These are phyloP conservation scores for Globisporangium cederbergense DNA, from an alignment of 352 stramenopile genomes.

Conservation along the genomic window DNA sequence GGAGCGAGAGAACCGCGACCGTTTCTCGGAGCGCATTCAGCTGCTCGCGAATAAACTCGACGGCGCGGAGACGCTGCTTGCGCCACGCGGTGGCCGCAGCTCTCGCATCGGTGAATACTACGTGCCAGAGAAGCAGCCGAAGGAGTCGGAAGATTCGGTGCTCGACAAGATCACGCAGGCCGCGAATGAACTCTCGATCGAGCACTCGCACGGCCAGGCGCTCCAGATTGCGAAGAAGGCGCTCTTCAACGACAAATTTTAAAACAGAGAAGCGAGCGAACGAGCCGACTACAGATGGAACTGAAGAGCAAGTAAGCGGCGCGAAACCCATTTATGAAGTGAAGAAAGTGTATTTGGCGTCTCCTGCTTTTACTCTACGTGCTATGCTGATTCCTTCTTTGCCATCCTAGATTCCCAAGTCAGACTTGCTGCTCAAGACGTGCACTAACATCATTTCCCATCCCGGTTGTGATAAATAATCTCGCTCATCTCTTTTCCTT, in stretches of 20 bases:
- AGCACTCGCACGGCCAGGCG: slow-evolving; percentile 76
- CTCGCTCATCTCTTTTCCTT: slow-evolving; percentile 8
- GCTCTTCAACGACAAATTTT: slow-evolving; percentile 84
- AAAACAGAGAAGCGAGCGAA: slow-evolving; percentile 8
- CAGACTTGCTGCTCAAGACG: background rate
- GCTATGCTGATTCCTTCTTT: background rate
- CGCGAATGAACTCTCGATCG: slow-evolving; percentile 83
- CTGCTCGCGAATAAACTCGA: slow-evolving; percentile 83
- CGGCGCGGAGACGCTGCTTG: slow-evolving; percentile 60
- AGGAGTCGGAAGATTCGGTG: slow-evolving; percentile 70
- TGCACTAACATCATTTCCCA: background rate
- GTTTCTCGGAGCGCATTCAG: slow-evolving; percentile 88
- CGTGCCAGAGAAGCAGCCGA: slow-evolving; percentile 78
- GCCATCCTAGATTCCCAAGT: background rate
- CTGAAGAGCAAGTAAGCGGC: background rate
- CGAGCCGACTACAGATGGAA: background rate
- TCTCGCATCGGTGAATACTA: slow-evolving; percentile 84
- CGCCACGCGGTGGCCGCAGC: slow-evolving; percentile 47
- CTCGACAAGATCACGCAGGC: slow-evolving; percentile 87
- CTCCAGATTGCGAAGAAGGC: slow-evolving; percentile 82
- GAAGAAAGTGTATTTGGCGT: slow-evolving; percentile 8
- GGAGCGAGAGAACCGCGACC: slow-evolving; percentile 86
- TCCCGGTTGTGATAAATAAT: slow-evolving; percentile 4
- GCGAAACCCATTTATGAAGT: slow-evolving; percentile 6
- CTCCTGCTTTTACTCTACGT: background rate